Percentiles rank a stretch among this genome's conserved stretches.
Evolutionary conservation across 1,284 basidiomycete genomes (phyloP).

Genomic region (Sparassis latifolia): DNA sequence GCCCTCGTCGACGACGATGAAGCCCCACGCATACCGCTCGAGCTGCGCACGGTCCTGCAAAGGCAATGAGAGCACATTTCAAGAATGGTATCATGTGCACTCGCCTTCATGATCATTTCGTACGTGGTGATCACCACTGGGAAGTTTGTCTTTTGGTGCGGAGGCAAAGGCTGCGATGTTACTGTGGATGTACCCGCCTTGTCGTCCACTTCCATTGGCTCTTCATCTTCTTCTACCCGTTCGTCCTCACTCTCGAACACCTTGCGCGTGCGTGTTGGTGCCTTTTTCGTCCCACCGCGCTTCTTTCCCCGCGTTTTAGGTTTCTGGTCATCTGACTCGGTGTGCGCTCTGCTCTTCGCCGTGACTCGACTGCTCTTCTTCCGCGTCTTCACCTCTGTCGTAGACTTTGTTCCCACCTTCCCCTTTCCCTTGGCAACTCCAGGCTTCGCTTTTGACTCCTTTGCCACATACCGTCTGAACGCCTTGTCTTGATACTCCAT

Average conservation of each 20-base stretch:
- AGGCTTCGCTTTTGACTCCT: background rate
- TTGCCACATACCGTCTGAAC: background rate
- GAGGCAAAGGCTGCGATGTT: conserved; percentile 12
- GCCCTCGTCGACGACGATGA: conserved; percentile 94
- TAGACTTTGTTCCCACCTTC: background rate
- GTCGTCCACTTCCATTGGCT: conserved; percentile 10
- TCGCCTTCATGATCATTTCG: conserved; percentile 72
- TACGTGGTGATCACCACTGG: conserved; percentile 89
- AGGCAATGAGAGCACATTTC: no score
- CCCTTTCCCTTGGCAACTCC: background rate
- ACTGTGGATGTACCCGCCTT: conserved; percentile 1
- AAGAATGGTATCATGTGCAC: no score
- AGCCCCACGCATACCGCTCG: conserved; percentile 76
- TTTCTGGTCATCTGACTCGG: background rate
- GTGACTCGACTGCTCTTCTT: background rate
- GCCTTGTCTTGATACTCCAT: conserved; percentile 7
- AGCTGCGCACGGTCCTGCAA: conserved; percentile 63
- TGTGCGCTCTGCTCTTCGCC: background rate
- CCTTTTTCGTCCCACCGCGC: background rate
- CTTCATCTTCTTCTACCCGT: background rate
- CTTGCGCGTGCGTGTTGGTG: background rate
- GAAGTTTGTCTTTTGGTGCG: conserved; percentile 39
- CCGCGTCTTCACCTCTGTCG: conserved; percentile 6
- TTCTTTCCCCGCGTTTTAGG: background rate
- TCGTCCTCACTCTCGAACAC: background rate